A percentile compares a stretch with the other conserved stretches of the same genome.
Conservation (phyloP, 331 rosid genomes). For the Phaseolus coccineus region DNA sequence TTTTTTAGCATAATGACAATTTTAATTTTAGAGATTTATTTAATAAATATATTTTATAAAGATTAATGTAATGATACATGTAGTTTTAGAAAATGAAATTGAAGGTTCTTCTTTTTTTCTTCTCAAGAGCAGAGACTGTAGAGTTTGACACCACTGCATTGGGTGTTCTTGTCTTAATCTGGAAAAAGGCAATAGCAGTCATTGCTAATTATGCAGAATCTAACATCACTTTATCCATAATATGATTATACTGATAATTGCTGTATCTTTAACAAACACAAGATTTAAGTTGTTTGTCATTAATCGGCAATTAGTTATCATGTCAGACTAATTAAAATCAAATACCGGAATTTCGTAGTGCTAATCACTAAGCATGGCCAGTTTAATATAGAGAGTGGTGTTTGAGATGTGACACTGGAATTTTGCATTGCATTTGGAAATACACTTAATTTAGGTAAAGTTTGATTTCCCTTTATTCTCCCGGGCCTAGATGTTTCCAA, state of each 20-base stretch:
- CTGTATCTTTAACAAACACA: constrained; percentile 63
- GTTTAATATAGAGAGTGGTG: constrained; percentile 19
- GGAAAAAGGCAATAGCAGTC: constrained; percentile 13
- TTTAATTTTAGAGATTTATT: not conserved
- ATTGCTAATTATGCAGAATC: constrained; percentile 48
- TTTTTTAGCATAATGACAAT: not conserved
- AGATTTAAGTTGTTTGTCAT: constrained; percentile 44
- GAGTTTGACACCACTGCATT: not conserved
- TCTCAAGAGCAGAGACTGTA: not conserved
- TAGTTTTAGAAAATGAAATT: not conserved
- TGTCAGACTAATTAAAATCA: not conserved
- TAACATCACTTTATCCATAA: constrained; percentile 46
- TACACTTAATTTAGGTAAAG: constrained; percentile 45
- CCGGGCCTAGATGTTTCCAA: constrained; percentile 82
- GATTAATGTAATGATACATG: not conserved
- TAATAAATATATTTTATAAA: not conserved
- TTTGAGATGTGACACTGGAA: constrained; percentile 46
- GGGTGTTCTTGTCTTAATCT: not conserved
- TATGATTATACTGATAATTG: constrained; percentile 51
- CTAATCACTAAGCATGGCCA: constrained; percentile 29
- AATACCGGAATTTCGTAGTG: constrained; percentile 35
- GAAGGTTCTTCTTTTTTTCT: not conserved
- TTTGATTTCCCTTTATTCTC: constrained; percentile 65
- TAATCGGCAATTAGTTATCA: not conserved
- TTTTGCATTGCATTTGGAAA: constrained; percentile 43